Evolutionary conservation across 495 filamentous ascomycete genomes (phyloP).

Genomic region (Podospora anserina): DNA sequence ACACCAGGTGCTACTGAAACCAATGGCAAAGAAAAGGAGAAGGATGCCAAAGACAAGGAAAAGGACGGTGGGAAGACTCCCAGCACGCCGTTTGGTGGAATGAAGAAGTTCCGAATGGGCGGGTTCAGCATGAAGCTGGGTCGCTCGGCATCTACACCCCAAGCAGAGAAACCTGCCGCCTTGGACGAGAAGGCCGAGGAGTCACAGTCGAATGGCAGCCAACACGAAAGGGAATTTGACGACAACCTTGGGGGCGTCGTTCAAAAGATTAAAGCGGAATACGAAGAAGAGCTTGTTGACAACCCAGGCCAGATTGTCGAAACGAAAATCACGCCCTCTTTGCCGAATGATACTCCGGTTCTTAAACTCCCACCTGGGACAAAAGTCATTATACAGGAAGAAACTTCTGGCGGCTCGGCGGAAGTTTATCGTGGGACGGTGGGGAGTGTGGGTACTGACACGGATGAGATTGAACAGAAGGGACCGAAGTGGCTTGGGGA

Average conservation of each 20-base stretch:
- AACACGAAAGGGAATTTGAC: constrained; percentile 79
- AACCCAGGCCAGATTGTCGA: constrained; percentile 53
- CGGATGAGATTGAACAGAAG: constrained; percentile 76
- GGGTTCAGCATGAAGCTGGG: constrained; percentile 77
- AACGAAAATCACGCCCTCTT: constrained; percentile 69
- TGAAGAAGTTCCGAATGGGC: constrained; percentile 85
- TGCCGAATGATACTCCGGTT: constrained; percentile 79
- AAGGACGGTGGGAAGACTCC: constrained; percentile 64
- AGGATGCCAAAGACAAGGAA: constrained; percentile 56
- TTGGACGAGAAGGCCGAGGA: constrained; percentile 70
- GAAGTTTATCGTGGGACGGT: constrained; percentile 91
- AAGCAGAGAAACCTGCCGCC: constrained; percentile 65
- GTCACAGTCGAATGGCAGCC: constrained; percentile 57
- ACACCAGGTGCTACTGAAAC: constrained; percentile 27
- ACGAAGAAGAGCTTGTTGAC: constrained; percentile 63
- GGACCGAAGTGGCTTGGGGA: constrained; percentile 92
- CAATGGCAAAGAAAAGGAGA: constrained; percentile 58
- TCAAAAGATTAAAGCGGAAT: constrained; percentile 72
- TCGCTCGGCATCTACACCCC: constrained; percentile 65
- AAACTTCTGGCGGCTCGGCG: constrained; percentile 83
- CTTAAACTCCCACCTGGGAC: constrained; percentile 75
- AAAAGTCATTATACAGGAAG: constrained; percentile 91
- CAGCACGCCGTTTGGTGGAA: constrained; percentile 64
- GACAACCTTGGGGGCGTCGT: constrained; percentile 79
- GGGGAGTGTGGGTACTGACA: constrained; percentile 68